phyloP scores from a whole-genome alignment of 306 rosid genomes.

The Dalbergia oliveri region DNA sequence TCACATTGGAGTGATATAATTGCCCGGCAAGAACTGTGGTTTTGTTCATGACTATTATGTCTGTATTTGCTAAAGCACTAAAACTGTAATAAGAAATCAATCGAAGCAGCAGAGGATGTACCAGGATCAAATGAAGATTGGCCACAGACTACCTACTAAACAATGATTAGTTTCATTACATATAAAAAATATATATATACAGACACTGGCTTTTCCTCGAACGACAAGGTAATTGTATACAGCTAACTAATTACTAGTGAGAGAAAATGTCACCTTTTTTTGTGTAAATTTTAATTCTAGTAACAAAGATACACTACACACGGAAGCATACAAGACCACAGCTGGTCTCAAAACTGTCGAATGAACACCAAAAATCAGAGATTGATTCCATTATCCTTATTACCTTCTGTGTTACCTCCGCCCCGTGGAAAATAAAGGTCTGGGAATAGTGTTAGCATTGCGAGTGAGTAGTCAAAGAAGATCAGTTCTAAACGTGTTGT shows the following conservation, averaged over 20 bases:
- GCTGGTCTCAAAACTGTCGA: slow-evolving; percentile 63
- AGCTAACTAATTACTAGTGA: slow-evolving; percentile 68
- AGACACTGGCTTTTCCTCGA: slow-evolving; percentile 68
- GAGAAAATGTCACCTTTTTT: slow-evolving; percentile 53
- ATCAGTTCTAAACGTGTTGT: slow-evolving; percentile 91
- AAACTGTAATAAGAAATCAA: too few species aligned
- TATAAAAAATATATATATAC: slow-evolving; percentile 82
- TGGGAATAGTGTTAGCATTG: slow-evolving; percentile 82
- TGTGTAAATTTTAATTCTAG: slow-evolving; percentile 58
- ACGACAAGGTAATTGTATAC: slow-evolving; percentile 72
- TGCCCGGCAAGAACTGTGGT: too few species aligned
- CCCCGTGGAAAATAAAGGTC: slow-evolving; percentile 63
- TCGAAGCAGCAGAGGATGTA: slow-evolving; percentile 19
- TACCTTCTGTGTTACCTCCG: slow-evolving; percentile 75
- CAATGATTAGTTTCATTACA: slow-evolving; percentile 76
- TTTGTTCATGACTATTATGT: too few species aligned
- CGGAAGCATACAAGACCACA: slow-evolving; percentile 58
- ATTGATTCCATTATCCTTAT: slow-evolving; percentile 65
- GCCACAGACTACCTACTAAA: slow-evolving; percentile 58
- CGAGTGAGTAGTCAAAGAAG: slow-evolving; percentile 74
- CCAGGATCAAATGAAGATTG: slow-evolving; percentile 51
- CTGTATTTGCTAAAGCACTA: too few species aligned
- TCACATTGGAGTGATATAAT: too few species aligned
- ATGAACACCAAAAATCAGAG: slow-evolving; percentile 74
- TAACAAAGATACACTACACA: slow-evolving; percentile 64